A percentile compares a stretch with the other conserved stretches of the same genome.
phyloP scores from a whole-genome alignment of 768 basidiomycete species.

The Pleurotus djamor region DNA sequence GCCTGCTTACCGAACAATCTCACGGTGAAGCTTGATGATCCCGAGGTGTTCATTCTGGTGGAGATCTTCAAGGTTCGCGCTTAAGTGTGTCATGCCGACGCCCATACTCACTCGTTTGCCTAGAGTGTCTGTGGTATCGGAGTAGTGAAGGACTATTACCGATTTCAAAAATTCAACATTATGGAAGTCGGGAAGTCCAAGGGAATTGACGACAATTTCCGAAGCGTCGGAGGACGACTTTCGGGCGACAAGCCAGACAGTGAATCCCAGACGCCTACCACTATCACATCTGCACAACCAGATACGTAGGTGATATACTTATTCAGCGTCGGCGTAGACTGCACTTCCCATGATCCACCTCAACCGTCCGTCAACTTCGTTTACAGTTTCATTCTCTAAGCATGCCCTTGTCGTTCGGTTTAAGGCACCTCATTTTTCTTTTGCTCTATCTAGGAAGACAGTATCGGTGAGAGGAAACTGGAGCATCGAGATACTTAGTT shows the following conservation, averaged over 20 bases:
- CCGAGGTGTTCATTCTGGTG: constrained; percentile 73
- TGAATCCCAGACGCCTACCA: not conserved
- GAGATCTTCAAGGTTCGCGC: constrained; percentile 77
- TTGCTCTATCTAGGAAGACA: no score
- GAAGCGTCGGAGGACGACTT: constrained; percentile 16
- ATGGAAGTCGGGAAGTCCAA: constrained; percentile 63
- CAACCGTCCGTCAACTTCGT: no score
- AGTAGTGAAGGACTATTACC: constrained; percentile 71
- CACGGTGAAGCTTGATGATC: constrained; percentile 63
- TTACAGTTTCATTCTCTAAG: no score
- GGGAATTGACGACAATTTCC: constrained; percentile 32
- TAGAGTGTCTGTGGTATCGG: constrained; percentile 79
- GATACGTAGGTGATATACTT: no score
- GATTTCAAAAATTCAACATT: constrained; percentile 75
- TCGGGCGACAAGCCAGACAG: not conserved
- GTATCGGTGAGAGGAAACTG: no score
- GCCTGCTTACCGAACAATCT: constrained; percentile 68
- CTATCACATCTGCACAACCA: not conserved
- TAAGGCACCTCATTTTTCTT: no score
- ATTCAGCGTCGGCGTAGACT: no score
- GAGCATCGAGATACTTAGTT: no score
- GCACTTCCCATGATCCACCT: no score
- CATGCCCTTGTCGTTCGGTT: no score
- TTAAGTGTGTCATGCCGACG: constrained; percentile 3
- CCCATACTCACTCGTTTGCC: constrained; percentile 3